Conservation (phyloP, 1,284 basidiomycete genomes). For the Cerrena zonata region DNA sequence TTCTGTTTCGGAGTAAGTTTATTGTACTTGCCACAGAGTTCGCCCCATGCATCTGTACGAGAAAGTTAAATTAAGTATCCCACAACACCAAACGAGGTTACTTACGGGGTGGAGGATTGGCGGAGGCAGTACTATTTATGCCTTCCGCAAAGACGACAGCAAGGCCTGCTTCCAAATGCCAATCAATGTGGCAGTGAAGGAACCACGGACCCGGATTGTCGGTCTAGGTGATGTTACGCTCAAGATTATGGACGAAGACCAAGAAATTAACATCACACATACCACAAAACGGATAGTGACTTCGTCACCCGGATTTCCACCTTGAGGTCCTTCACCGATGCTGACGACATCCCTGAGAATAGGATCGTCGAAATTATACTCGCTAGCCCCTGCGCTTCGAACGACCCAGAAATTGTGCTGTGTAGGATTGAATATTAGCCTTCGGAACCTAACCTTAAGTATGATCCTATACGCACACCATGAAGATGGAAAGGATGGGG, state of each 20-base stretch:
- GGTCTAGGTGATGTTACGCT: neutral
- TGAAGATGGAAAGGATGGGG: conserved; percentile 36
- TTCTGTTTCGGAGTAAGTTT: neutral
- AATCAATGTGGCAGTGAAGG: conserved; percentile 7
- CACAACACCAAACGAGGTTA: neutral
- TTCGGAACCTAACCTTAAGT: neutral
- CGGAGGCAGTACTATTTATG: conserved; percentile 10
- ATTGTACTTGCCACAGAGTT: conserved; percentile 5
- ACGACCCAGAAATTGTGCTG: conserved; percentile 26
- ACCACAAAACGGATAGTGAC: conserved; percentile 17
- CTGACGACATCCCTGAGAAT: conserved; percentile 24
- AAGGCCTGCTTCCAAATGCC: conserved; percentile 3
- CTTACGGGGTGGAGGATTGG: conserved; percentile 15
- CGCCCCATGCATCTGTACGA: conserved; percentile 1
- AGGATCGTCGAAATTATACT: conserved; percentile 37
- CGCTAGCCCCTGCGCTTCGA: conserved; percentile 18
- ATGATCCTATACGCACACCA: conserved; percentile 21
- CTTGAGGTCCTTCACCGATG: too few relatives aligned
- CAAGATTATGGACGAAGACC: neutral
- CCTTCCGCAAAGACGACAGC: conserved; percentile 5
- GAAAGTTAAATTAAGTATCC: neutral
- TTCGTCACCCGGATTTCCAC: conserved; percentile 17
- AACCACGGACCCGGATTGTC: conserved; percentile 7
- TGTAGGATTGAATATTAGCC: neutral
- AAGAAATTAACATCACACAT: neutral